Evolutionary conservation across 257 asterid species (phyloP).

Genomic region (Fraxinus cuspidata): DNA sequence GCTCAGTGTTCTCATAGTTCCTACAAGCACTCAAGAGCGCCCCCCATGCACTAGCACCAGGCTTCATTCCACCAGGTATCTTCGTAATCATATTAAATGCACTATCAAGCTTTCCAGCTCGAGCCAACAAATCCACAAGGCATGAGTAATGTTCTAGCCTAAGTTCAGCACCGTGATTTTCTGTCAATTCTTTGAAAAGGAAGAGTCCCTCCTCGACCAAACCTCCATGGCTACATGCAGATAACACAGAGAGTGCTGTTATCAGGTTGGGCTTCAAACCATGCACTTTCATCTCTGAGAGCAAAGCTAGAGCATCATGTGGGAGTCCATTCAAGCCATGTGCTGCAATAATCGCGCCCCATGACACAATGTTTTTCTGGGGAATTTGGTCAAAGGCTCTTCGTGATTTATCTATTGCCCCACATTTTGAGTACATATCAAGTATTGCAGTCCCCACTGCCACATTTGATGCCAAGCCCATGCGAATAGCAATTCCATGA

Average conservation of each 20-base stretch:
- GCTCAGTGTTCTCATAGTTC: constrained; percentile 45
- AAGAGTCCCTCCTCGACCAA: constrained; percentile 72
- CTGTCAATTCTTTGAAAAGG: constrained; percentile 49
- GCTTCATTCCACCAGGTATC: constrained; percentile 44
- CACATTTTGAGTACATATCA: constrained; percentile 88
- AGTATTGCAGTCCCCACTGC: constrained; percentile 80
- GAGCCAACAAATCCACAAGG: constrained; percentile 84
- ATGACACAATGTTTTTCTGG: constrained; percentile 57
- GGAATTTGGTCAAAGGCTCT: constrained; percentile 63
- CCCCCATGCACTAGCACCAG: constrained; percentile 81
- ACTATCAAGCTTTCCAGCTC: constrained; percentile 73
- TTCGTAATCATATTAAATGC: constrained; percentile 58
- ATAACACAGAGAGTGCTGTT: constrained; percentile 62
- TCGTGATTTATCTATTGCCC: constrained; percentile 65
- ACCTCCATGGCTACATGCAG: constrained; percentile 96
- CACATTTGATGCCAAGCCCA: constrained; percentile 64
- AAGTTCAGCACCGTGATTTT: constrained; percentile 42
- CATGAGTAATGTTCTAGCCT: constrained; percentile 76
- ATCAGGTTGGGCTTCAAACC: constrained; percentile 70
- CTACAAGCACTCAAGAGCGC: constrained; percentile 81
- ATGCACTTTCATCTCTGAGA: constrained; percentile 58
- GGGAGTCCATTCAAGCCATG: constrained; percentile 81
- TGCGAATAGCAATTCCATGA: constrained; percentile 65
- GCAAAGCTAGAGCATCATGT: constrained; percentile 62
- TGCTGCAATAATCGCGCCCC: constrained; percentile 86